Conservation (phyloP, 2,329 filamentous ascomycete genomes). For the Ophiostoma ulmi region DNA sequence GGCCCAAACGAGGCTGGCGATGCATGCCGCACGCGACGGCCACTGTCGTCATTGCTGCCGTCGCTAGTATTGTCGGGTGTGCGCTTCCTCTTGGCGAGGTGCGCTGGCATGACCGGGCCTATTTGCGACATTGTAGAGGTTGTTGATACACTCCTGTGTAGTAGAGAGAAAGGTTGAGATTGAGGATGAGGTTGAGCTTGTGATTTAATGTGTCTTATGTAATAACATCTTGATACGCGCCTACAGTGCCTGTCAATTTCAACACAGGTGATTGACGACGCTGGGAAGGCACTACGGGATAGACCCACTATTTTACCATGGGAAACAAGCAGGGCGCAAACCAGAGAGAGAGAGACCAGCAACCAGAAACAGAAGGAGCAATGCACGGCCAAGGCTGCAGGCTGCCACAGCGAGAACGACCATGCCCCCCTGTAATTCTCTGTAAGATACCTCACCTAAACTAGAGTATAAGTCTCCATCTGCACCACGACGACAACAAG, state of each 20-base stretch:
- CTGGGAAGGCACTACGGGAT: not conserved
- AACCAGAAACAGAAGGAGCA: conserved; percentile 10
- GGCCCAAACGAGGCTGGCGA: conserved; percentile 36
- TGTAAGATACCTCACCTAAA: not conserved
- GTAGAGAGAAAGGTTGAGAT: not conserved
- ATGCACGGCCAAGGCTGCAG: conserved; percentile 10
- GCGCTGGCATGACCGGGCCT: conserved; percentile 64
- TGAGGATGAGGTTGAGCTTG: not conserved
- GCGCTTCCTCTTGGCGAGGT: conserved; percentile 60
- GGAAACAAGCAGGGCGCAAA: conserved; percentile 13
- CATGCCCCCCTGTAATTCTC: not conserved
- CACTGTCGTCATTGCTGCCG: conserved; percentile 24
- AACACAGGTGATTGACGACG: not conserved
- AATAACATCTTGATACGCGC: not conserved
- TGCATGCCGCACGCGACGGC: conserved; percentile 19
- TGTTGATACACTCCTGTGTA: not conserved
- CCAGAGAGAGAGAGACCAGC: not conserved
- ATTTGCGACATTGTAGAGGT: conserved; percentile 58
- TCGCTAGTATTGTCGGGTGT: conserved; percentile 43
- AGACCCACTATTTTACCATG: not conserved
- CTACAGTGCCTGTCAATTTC: not conserved
- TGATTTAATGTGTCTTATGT: not conserved
- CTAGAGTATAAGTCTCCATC: not conserved
- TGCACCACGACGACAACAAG: not conserved
- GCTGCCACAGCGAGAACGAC: not conserved